Base-by-base conservation (phyloP, 108 stramenopile species). In the Conticribra weissflogii region DNA sequence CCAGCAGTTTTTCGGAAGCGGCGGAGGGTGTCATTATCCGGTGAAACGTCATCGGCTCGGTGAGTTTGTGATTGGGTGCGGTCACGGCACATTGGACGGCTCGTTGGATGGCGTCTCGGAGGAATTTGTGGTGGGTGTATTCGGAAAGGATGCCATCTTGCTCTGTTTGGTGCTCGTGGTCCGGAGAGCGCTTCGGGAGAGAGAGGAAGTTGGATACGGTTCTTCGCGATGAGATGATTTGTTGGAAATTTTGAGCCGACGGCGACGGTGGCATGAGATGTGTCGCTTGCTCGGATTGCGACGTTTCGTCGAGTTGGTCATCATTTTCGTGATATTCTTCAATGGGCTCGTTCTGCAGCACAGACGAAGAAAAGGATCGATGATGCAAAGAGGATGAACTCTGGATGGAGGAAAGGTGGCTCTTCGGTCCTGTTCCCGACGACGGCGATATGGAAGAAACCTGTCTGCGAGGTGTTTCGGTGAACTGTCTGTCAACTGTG, bases 1-100 rank as follows among this genome's bases (percentile, higher is more conserved):
- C 87, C 1, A 85, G 63, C 45, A 94, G 66, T 28, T 41, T 58
- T 29, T 79, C 53, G 2, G 78, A 83, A 0, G 78, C 56, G 15
- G 30, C 23, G 9, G 87, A 87, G 19, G 78, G 72, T 23, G 85
- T 53, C 17, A 90, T 28, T 21, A 94, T 79, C 3, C 81, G 76
- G 45, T 72, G 67, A 68, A 87, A 94, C 8, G 83, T 85, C 46
- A 76, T 80, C 1, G 88, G 86, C 72, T 91, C 87, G 27, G 82
- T 90, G 17, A 76, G 54, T 36, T 83, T 87, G 63, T 90, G 88
- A 58, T 89, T 93, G 5, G 84, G 88, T 17, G 87, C 89, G 15
- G 71, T 68, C 21, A 59, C 29, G 19, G 85, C 92, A 63, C 87
- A 87, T 59, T 65, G 41, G 0, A 90, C 78, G 24, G 82, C 88